These are phyloP conservation scores for Phytophthora pseudosyringae DNA, from an alignment of 352 stramenopile genomes.

Conservation along the genomic window DNA sequence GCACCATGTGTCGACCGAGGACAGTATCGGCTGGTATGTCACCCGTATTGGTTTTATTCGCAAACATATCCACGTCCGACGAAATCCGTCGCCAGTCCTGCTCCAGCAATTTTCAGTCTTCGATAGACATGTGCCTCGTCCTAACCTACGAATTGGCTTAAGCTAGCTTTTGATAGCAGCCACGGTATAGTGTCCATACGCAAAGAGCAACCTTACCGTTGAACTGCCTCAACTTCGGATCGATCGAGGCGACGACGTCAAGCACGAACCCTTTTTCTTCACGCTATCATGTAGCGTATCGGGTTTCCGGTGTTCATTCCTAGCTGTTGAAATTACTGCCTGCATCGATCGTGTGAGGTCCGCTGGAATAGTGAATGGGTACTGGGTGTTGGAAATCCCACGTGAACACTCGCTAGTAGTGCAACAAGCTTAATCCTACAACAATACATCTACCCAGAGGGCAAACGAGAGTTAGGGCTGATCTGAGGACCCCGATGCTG, in stretches of 20 bases:
- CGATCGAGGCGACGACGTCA: not conserved
- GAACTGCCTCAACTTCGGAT: not conserved
- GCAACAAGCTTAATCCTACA: too few relatives aligned
- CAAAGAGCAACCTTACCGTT: constrained; percentile 10
- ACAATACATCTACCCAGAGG: too few relatives aligned
- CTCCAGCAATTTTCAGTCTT: constrained; percentile 22
- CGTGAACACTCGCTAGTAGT: too few relatives aligned
- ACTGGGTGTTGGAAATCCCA: too few relatives aligned
- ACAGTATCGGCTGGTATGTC: not conserved
- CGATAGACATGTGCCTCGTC: not conserved
- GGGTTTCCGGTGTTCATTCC: too few relatives aligned
- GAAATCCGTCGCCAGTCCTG: constrained; percentile 7
- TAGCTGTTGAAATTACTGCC: not conserved
- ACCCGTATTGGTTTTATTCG: not conserved
- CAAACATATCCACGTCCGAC: constrained; percentile 11
- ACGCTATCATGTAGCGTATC: too few relatives aligned
- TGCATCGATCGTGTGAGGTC: not conserved
- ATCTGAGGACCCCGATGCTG: too few relatives aligned
- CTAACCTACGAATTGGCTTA: not conserved
- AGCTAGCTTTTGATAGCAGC: not conserved
- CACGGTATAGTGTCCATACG: constrained; percentile 7
- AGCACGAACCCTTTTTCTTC: not conserved
- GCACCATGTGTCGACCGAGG: not conserved
- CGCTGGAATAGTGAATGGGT: too few relatives aligned
- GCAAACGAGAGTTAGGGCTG: too few relatives aligned